Evolutionary conservation across 306 rosid genomes (phyloP).

Genomic region (Arachis hypogaea): DNA sequence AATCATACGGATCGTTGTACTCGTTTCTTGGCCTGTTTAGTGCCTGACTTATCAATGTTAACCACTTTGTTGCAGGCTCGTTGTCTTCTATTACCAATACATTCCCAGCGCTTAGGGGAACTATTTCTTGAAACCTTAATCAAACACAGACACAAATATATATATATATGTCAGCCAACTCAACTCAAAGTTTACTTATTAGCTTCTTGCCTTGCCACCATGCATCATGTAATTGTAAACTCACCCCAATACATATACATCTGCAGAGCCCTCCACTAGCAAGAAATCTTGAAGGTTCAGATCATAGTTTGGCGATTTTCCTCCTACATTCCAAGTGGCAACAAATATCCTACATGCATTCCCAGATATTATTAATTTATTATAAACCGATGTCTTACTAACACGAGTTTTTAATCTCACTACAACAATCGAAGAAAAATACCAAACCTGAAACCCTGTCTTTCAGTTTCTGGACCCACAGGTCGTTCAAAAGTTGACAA

Average conservation of each 20-base stretch:
- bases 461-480: conserved; percentile 53
- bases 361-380: no score
- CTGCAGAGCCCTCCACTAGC: conserved; percentile 76
- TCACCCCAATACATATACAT: conserved; percentile 86
- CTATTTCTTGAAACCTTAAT: conserved; percentile 79
- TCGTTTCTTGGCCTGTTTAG: conserved; percentile 63
- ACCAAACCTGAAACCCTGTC: conserved; percentile 63
- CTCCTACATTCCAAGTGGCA: conserved; percentile 97
- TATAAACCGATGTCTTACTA: not conserved
- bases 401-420: no score
- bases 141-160: not conserved
- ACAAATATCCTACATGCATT: conserved; percentile 64
- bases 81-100: conserved; percentile 88
- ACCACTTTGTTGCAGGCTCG: conserved; percentile 94
- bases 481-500: conserved; percentile 63
- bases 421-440: not conserved
- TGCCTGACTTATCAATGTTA: conserved; percentile 72
- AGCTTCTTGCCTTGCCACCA: not conserved
- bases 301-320: conserved; percentile 71
- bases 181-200: conserved; percentile 3
- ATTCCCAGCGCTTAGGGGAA: conserved; percentile 91
- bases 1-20: conserved; percentile 39
- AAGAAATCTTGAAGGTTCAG: conserved; percentile 92
- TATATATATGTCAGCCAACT: conserved; percentile 4
- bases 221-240: not conserved